phyloP scores from a whole-genome alignment of 495 filamentous ascomycete genomes.

The Cenococcum geophilum region DNA sequence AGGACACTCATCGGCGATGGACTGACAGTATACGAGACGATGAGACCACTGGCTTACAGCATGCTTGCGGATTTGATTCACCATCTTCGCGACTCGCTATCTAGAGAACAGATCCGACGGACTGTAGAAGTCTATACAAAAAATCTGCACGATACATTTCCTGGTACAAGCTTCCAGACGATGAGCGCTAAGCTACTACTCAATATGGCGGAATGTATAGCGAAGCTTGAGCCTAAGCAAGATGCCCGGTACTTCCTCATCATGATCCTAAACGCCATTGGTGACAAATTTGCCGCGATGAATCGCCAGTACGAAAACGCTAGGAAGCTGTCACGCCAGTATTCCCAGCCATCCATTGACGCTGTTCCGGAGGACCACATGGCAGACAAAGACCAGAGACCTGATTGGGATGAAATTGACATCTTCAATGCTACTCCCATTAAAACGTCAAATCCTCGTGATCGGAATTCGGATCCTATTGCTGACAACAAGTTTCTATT shows the following conservation, averaged over 20 bases:
- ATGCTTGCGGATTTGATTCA: constrained; percentile 98
- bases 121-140: constrained; percentile 96
- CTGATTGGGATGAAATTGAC: constrained; percentile 96
- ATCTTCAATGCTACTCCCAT: constrained; percentile 96
- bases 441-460: constrained; percentile 86
- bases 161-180: constrained; percentile 97
- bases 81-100: constrained; percentile 81
- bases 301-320: constrained; percentile 92
- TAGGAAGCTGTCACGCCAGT: constrained; percentile 77
- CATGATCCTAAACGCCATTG: constrained; percentile 95
- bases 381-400: constrained; percentile 69
- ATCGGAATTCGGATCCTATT: constrained; percentile 87
- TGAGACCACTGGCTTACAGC: constrained; percentile 93
- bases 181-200: constrained; percentile 97
- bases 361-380: constrained; percentile 70
- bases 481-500: constrained; percentile 97
- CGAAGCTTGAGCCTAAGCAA: constrained; percentile 79
- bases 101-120: constrained; percentile 80
- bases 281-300: constrained; percentile 97
- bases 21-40: constrained; percentile 90
- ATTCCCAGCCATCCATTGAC: constrained; percentile 59
- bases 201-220: constrained; percentile 97
- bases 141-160: constrained; percentile 92
- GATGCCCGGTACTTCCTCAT: constrained; percentile 94
- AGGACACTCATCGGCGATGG: constrained; percentile 91